Base-by-base conservation (phyloP, 2,329 filamentous ascomycete genomes). In the Mycosphaerella arachidis region DNA sequence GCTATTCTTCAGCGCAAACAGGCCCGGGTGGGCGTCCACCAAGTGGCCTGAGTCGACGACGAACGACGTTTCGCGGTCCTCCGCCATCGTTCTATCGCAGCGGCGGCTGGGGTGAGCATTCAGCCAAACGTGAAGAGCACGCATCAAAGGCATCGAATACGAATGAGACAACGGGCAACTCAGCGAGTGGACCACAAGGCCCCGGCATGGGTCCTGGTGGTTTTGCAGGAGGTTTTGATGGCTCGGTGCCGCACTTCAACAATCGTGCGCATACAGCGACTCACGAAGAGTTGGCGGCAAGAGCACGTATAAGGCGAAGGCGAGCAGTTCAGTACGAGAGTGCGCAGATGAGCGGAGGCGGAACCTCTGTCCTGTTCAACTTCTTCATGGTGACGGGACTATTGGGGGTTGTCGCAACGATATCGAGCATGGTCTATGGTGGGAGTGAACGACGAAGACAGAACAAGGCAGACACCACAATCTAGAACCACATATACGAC, bases 31-130 rank as follows among this genome's bases (percentile, higher is more conserved):
- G 88, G 1, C 85, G 94, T 0, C 86, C 92, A 0, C 86, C 94
- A 0, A 91, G 86, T 1, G 94, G 94, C 0, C 79, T 99, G 33
- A 92, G 87, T 72, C 84, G 88, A 45, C 84, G 93, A 27, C 82
- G 91, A 2, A 85, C 86, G 1, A 82, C 87, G 4, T 97, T 95
- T 75, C 84, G 84, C 20, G 93, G 93, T 0, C 93, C 94, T 3
- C 92, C 94, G 54, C 92, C 93, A 0, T 90, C 86, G 64, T 97
- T 97, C 78, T 97, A 91, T 75, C 83, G 87, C 18, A 86, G 83
- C 62, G 92, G 91, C 4, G 91, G 89, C 3, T 95, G 91, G 83
- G 90, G 90, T 52, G 73, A 77, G 2, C 84, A 90, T 60, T 72
- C 76, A 2, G 82, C 82, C 37, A 89, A 88, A 76, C 74, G 86